Base-by-base conservation (phyloP, 2,329 filamentous ascomycete species). In the Penicillium sp. region DNA sequence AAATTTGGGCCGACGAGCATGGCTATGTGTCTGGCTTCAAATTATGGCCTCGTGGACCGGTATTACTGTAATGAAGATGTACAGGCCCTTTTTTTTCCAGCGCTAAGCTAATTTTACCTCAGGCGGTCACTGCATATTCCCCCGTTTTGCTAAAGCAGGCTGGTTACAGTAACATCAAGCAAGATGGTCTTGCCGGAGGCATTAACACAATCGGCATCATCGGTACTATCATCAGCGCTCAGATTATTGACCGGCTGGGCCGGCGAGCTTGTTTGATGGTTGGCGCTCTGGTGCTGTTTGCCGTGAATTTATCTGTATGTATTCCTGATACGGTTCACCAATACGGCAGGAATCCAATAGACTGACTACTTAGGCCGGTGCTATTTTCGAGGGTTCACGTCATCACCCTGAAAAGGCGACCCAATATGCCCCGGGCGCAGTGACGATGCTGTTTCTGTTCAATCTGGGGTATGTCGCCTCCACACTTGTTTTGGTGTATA, bases 191-290 rank as follows among this genome's bases (percentile, higher is more conserved):
- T 10, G 77, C 81, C 1, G 81, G 81, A 6, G 77, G 80, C 6
- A 67, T 82, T 16, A 84, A 83, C 66, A 83, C 80, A 0, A 73
- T 83, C 49, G 81, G 81, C 13, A 80, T 83, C 26, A 59, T 81
- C 2, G 80, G 80, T 1, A 84, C 81, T 2, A 78, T 81, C 35
- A 80, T 81, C 55, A 79, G 77, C 53, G 78, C 81, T 2, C 77
- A 81, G 49, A 79, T 83, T 11, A 76, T 84, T 31, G 82, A 84
- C 63, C 74, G 75, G 1, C 65, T 83, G 7, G 81, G 82, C 21
- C 76, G 81, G 6, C 69, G 74, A 23, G 60, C 53, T 9, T 79
- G 78, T 59, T 59, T 80, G 23, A 77, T 80, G 64, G 66, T 69
- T 14, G 77, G 77, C 33, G 67, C 77, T 3, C 65, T 67, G 16